phyloP scores from a whole-genome alignment of 352 stramenopile species.

The Aphanomyces stellatus region DNA sequence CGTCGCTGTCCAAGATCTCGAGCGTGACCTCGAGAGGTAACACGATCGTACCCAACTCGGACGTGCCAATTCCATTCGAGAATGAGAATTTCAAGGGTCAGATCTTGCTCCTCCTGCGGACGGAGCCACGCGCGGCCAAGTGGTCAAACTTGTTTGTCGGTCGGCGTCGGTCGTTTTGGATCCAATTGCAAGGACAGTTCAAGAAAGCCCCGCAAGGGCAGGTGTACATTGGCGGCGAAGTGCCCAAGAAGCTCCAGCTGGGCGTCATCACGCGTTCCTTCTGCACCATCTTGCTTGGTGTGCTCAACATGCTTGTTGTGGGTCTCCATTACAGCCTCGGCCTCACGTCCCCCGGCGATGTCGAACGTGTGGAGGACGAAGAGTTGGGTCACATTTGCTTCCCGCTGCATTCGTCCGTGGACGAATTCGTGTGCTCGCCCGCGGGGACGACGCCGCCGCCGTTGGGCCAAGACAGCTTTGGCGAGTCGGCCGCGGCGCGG shows the following conservation, averaged over 20 bases:
- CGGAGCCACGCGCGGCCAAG: slow-evolving; percentile 20
- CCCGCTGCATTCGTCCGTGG: slow-evolving; percentile 48
- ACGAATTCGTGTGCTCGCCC: slow-evolving; percentile 52
- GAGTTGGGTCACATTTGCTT: slow-evolving; percentile 62
- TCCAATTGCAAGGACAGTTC: slow-evolving; percentile 59
- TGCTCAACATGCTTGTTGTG: slow-evolving; percentile 44
- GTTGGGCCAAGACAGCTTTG: slow-evolving; percentile 44
- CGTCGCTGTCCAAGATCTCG: neutral
- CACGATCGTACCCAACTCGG: slow-evolving; percentile 30
- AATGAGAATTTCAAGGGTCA: slow-evolving; percentile 70
- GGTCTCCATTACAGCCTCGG: slow-evolving; percentile 54
- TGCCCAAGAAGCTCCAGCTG: slow-evolving; percentile 40
- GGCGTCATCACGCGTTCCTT: slow-evolving; percentile 45
- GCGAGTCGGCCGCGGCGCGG: slow-evolving; percentile 36
- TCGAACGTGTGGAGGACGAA: slow-evolving; percentile 27
- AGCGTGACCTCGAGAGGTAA: neutral
- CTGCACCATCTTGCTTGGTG: slow-evolving; percentile 42
- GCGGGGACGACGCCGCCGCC: slow-evolving; percentile 26
- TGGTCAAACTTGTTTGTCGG: slow-evolving; percentile 34
- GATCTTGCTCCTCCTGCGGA: slow-evolving; percentile 61
- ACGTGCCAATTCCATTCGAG: slow-evolving; percentile 51
- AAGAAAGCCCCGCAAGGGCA: slow-evolving; percentile 43
- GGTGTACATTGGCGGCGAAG: slow-evolving; percentile 58
- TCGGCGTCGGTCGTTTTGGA: slow-evolving; percentile 48
- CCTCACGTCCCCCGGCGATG: slow-evolving; percentile 22